phyloP scores from a whole-genome alignment of 1,284 basidiomycete genomes.

The Apiotrichum akiyoshidainum region DNA sequence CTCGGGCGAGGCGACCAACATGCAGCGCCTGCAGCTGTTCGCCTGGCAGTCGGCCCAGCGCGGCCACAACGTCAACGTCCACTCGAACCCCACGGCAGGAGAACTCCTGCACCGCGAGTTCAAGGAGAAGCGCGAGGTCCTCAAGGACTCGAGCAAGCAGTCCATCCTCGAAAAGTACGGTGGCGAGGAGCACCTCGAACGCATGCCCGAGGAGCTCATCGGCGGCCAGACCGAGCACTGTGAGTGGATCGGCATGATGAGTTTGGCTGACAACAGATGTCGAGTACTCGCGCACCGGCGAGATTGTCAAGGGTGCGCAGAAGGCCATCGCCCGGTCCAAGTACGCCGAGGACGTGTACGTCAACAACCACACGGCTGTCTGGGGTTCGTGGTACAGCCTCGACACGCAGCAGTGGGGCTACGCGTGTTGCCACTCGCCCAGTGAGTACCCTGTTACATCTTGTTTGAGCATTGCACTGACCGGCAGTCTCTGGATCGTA shows the following conservation, averaged over 20 bases:
- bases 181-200: slow-evolving; percentile 85
- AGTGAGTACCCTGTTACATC: slow-evolving; percentile 11
- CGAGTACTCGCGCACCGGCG: slow-evolving; percentile 90
- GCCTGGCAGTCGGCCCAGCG: slow-evolving; percentile 93
- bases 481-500: slow-evolving; percentile 73
- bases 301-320: slow-evolving; percentile 88
- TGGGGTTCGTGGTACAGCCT: slow-evolving; percentile 95
- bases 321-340: slow-evolving; percentile 78
- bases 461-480: background rate
- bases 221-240: slow-evolving; percentile 92
- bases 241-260: slow-evolving; percentile 28
- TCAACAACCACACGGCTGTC: slow-evolving; percentile 88
- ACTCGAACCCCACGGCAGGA: slow-evolving; percentile 94
- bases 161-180: slow-evolving; percentile 88
- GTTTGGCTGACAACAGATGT: slow-evolving; percentile 57
- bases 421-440: slow-evolving; percentile 85
- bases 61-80: slow-evolving; percentile 91
- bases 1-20: slow-evolving; percentile 84
- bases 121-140: slow-evolving; percentile 83
- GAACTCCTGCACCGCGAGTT: slow-evolving; percentile 88
- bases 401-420: slow-evolving; percentile 77
- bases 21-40: slow-evolving; percentile 89
- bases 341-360: slow-evolving; percentile 91
- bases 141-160: slow-evolving; percentile 80
- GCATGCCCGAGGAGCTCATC: slow-evolving; percentile 73